Evolutionary conservation across 257 asterid species (phyloP).

Genomic region (Nemophila menziesii): DNA sequence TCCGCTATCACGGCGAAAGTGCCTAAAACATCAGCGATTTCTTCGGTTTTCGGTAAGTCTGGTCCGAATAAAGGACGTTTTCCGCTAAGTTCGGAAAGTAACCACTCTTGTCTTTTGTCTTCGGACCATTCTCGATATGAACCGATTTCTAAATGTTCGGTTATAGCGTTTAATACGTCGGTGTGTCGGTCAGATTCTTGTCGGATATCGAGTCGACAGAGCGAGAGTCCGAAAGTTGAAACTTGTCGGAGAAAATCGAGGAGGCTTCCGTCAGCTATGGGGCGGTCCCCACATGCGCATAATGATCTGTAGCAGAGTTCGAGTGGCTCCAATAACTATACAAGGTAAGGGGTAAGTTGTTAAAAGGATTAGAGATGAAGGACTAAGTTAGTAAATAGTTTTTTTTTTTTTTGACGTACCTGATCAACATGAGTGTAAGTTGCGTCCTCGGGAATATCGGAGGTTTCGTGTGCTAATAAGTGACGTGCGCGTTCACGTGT

Average conservation of each 20-base stretch:
- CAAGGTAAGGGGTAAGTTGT: slow-evolving; percentile 3
- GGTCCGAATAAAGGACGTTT: slow-evolving; percentile 57
- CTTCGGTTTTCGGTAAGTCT: slow-evolving; percentile 58
- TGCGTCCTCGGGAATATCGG: slow-evolving; percentile 49
- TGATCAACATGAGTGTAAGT: slow-evolving; percentile 44
- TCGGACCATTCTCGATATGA: slow-evolving; percentile 50
- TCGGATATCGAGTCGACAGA: slow-evolving; percentile 47
- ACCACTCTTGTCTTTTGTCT: slow-evolving; percentile 45
- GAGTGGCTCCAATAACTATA: slow-evolving; percentile 54
- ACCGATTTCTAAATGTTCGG: slow-evolving; percentile 40
- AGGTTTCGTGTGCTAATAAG: slow-evolving; percentile 28
- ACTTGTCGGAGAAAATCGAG: slow-evolving; percentile 57
- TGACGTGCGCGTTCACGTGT: slow-evolving; percentile 62
- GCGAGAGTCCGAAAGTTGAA: slow-evolving; percentile 53
- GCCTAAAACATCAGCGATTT: slow-evolving; percentile 43
- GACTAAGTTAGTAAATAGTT: no score
- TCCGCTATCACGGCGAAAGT: slow-evolving; percentile 45
- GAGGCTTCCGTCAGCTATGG: slow-evolving; percentile 57
- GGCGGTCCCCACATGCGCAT: slow-evolving; percentile 46
- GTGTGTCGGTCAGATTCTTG: slow-evolving; percentile 63
- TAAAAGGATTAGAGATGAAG: not conserved
- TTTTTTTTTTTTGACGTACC: no score
- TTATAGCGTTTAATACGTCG: slow-evolving; percentile 47
- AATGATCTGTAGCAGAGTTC: slow-evolving; percentile 60
- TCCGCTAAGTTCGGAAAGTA: slow-evolving; percentile 45